These are phyloP conservation scores for Cochlearia excelsa DNA, from an alignment of 345 rosid species.

Conservation along the genomic window DNA sequence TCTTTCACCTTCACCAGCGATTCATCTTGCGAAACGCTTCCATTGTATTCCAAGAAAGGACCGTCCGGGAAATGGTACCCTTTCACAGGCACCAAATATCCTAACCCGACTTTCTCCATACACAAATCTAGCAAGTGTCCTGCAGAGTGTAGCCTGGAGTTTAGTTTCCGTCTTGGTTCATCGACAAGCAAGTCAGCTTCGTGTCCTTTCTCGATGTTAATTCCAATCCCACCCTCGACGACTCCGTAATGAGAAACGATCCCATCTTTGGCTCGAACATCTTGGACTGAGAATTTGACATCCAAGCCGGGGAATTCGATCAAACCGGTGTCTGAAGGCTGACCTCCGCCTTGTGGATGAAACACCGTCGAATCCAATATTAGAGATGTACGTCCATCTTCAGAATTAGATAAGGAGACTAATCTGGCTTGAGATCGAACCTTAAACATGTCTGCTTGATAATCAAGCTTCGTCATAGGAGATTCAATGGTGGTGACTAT, in stretches of 20 bases:
- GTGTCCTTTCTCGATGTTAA: slow-evolving; percentile 41
- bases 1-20: slow-evolving; percentile 55
- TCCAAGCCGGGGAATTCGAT: slow-evolving; percentile 37
- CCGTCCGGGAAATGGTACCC: slow-evolving; percentile 88
- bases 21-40: slow-evolving; percentile 51
- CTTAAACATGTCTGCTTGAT: slow-evolving; percentile 43
- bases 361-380: slow-evolving; percentile 76
- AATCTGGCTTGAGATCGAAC: slow-evolving; percentile 44
- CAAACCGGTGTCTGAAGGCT: slow-evolving; percentile 74
- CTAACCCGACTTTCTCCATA: slow-evolving; percentile 59
- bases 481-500: too few species aligned
- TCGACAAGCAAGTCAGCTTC: slow-evolving; percentile 57
- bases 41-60: slow-evolving; percentile 84
- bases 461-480: slow-evolving; percentile 49
- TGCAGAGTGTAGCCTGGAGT: slow-evolving; percentile 90
- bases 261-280: slow-evolving; percentile 79
- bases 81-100: slow-evolving; percentile 69
- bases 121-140: slow-evolving; percentile 79
- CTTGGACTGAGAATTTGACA: slow-evolving; percentile 55
- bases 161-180: slow-evolving; percentile 63
- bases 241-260: slow-evolving; percentile 73
- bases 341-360: slow-evolving; percentile 97
- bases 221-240: slow-evolving; percentile 42
- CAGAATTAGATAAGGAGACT: slow-evolving; percentile 42
- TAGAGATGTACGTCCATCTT: slow-evolving; percentile 58